Base-by-base conservation (phyloP, 2,329 filamentous ascomycete genomes). In the Stemphylium lycopersici region DNA sequence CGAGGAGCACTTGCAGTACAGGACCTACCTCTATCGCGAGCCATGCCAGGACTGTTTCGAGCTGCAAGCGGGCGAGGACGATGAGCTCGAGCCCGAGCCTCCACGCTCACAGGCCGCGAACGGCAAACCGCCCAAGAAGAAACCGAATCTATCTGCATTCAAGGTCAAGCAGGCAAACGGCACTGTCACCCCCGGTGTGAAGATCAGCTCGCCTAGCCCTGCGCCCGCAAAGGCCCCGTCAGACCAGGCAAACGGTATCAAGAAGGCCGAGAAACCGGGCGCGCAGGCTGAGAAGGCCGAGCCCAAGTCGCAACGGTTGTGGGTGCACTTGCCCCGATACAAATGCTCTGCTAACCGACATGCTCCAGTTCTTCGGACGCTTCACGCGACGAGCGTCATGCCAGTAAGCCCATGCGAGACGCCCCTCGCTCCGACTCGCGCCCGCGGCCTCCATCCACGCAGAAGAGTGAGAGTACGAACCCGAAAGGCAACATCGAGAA, bases 111-210 rank as follows among this genome's bases (percentile, higher is more conserved):
- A 69, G 40, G 50, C 62, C 11, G 62, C 63, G n/a, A 70, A 67
- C 50, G 79, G 46, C 20, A 68, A 68, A 24, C 75, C 62, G 39
- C 77, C 78, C 20, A 86, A 84, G 74, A 87, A 86, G 76, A 87
- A 86, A 71, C 86, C 87, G 56, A 85, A 78, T 49, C 71, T 87
- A 48, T 83, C 79, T 37, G 84, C 83, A 34, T 88, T 87, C 72
- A 86, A 84, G 71, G 83, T 80, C 56, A 84, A 84, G 62, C 70
- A 79, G 67, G 80, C 67, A 3, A 74, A 68, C 52, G 73, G 70
- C 41, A 57, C 67, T 48, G 61, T 62, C 20, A 65, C 70, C 2
- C 59, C 71, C 11, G 59, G 63, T 22, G 68, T 66, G 3, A 74
- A 74, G 58, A 67, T 69, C 26, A 59, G 48, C n/a, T 73, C 70